phyloP scores from a whole-genome alignment of 768 basidiomycete genomes.

The Gymnopilus dilepis region DNA sequence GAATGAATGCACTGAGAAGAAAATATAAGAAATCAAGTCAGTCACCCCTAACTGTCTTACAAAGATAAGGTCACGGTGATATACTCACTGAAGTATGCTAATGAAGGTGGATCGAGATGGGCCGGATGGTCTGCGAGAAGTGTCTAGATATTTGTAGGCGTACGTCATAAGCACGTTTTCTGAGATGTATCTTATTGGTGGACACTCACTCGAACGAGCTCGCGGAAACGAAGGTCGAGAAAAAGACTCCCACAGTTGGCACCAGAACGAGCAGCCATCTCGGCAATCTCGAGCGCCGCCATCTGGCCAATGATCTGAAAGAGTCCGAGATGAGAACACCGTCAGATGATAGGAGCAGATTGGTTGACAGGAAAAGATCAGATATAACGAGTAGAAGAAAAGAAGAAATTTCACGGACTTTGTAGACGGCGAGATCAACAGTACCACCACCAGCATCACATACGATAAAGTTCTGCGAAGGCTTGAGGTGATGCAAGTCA shows the following conservation, averaged over 20 bases:
- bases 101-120: constrained; percentile 80
- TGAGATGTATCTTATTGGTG: neutral
- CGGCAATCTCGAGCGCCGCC: constrained; percentile 86
- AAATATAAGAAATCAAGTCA: constrained; percentile 1
- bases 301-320: constrained; percentile 75
- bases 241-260: constrained; percentile 89
- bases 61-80: constrained; percentile 3
- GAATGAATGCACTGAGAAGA: constrained; percentile 71
- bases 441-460: constrained; percentile 91
- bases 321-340: constrained; percentile 24
- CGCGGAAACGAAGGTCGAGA: constrained; percentile 85
- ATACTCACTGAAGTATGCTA: constrained; percentile 77
- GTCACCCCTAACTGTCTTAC: constrained; percentile 7
- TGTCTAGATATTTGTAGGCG: constrained; percentile 30
- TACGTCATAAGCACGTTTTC: neutral
- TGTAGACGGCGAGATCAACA: constrained; percentile 66
- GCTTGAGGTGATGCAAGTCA: constrained; percentile 76
- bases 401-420: constrained; percentile 36
- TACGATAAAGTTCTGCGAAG: constrained; percentile 89
- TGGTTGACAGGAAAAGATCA: constrained; percentile 11
- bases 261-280: constrained; percentile 87
- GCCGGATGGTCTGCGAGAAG: constrained; percentile 84
- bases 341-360: constrained; percentile 18
- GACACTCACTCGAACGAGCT: constrained; percentile 65
- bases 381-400: neutral